Conservation (phyloP, 2,329 filamentous ascomycete species). For the Nothomitra cinnamomea region DNA sequence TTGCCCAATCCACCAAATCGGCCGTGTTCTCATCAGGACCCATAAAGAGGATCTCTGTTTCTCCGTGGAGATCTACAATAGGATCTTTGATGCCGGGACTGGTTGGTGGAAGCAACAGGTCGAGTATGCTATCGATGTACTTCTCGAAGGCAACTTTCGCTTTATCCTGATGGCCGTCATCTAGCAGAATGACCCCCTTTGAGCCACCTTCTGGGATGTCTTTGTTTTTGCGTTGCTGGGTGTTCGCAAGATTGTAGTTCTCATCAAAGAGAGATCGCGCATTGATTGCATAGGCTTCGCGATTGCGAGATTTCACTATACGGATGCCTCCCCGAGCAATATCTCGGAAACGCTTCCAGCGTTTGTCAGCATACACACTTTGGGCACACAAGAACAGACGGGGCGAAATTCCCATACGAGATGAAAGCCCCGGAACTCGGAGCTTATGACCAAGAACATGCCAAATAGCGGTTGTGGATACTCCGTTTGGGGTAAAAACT, state of each 20-base stretch:
- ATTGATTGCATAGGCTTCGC: constrained; percentile 92
- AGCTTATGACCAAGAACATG: constrained; percentile 97
- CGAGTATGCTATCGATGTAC: constrained; percentile 97
- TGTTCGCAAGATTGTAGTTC: constrained; percentile 96
- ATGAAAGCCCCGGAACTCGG: constrained; percentile 94
- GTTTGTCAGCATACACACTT: background rate
- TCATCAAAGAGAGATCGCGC: constrained; percentile 93
- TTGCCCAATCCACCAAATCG: constrained; percentile 96
- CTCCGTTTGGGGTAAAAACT: constrained; percentile 77
- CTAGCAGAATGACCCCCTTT: constrained; percentile 91
- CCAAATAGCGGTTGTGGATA: constrained; percentile 89
- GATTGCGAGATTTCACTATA: constrained; percentile 94
- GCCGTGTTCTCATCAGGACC: constrained; percentile 98
- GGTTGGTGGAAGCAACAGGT: constrained; percentile 73
- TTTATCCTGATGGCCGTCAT: constrained; percentile 88
- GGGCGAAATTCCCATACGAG: constrained; percentile 24
- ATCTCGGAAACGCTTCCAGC: constrained; percentile 60
- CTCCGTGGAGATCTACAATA: constrained; percentile 86
- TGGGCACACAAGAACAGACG: background rate
- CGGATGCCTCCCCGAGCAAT: constrained; percentile 94
- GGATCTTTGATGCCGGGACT: constrained; percentile 98
- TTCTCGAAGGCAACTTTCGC: constrained; percentile 90
- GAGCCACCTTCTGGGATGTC: constrained; percentile 97
- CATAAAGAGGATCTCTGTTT: constrained; percentile 96
- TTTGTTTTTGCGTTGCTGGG: constrained; percentile 99